A percentile compares a stretch with the other conserved stretches of the same genome.
Evolutionary conservation across 371 early-diverging fungal genomes (phyloP).

Genomic region (Blakeslea trispora): DNA sequence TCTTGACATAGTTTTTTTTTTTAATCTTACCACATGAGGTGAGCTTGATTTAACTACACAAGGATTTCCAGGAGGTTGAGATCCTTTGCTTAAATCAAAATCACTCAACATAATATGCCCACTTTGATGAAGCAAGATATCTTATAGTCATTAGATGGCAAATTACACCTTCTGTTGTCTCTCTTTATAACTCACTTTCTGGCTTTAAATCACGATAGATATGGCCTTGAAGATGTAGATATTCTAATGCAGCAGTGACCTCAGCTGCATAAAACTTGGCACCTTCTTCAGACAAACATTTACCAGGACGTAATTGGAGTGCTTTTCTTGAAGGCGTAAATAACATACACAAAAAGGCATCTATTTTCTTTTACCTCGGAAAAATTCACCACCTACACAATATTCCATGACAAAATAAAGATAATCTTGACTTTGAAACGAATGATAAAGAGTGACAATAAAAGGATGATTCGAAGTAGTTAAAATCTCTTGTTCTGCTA

Average conservation of each 20-base stretch:
- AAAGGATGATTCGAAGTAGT: constrained; percentile 96
- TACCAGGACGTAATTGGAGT: constrained; percentile 86
- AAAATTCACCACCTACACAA: constrained; percentile 98
- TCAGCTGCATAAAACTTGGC: constrained; percentile 99
- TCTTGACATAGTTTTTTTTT: no score
- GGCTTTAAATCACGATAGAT: constrained; percentile 99
- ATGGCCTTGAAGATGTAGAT: constrained; percentile 94
- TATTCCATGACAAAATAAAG: constrained; percentile 98
- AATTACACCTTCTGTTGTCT: no score
- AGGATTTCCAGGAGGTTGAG: constrained; percentile 73
- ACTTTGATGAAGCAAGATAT: constrained; percentile 87
- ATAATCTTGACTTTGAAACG: constrained; percentile 93
- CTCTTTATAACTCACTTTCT: constrained; percentile 78
- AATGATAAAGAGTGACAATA: constrained; percentile 95
- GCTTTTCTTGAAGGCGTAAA: constrained; percentile 43
- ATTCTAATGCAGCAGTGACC: constrained; percentile 92
- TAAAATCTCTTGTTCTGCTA: constrained; percentile 96
- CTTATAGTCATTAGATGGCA: constrained; percentile 35
- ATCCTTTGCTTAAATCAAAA: constrained; percentile 91
- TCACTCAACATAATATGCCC: constrained; percentile 96
- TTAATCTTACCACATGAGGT: constrained; percentile 37
- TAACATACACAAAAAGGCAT: no score
- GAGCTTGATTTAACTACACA: constrained; percentile 66
- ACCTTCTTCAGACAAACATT: constrained; percentile 82
- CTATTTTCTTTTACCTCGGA: constrained; percentile 67